Evolutionary conservation across 2,329 filamentous ascomycete species (phyloP).

Genomic region (Penicillium sumatraense): DNA sequence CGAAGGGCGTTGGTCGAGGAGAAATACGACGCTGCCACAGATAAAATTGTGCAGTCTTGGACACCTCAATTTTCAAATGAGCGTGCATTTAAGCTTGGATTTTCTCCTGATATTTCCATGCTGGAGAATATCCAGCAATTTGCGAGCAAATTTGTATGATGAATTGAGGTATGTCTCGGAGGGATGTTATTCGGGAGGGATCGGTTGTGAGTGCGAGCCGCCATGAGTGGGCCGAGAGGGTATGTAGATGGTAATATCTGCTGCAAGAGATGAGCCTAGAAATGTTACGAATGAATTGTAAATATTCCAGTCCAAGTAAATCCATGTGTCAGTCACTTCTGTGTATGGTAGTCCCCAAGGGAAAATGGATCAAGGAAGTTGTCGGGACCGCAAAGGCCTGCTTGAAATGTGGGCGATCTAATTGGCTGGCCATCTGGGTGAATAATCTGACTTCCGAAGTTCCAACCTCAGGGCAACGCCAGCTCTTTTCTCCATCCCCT

Average conservation of each 20-base stretch:
- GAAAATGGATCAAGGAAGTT: slow-evolving; percentile 32
- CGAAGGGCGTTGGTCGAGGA: slow-evolving; percentile 59
- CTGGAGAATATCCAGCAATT: slow-evolving; percentile 47
- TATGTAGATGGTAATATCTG: neutral
- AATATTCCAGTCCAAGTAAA: neutral
- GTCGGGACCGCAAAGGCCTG: slow-evolving; percentile 40
- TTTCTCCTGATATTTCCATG: slow-evolving; percentile 47
- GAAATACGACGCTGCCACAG: slow-evolving; percentile 58
- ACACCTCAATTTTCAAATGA: slow-evolving; percentile 60
- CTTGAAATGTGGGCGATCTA: slow-evolving; percentile 51
- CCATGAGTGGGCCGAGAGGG: neutral
- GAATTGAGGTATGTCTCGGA: slow-evolving; percentile 7
- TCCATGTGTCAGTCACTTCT: neutral
- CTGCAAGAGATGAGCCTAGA: neutral
- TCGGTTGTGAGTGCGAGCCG: slow-evolving; percentile 16
- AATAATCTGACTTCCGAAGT: slow-evolving; percentile 53
- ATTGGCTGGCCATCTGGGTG: slow-evolving; percentile 46
- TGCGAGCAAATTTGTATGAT: slow-evolving; percentile 37
- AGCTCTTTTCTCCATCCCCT: slow-evolving; percentile 54
- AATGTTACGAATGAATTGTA: neutral
- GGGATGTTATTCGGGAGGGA: slow-evolving; percentile 16
- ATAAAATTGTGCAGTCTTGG: slow-evolving; percentile 65
- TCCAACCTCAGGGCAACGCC: slow-evolving; percentile 44
- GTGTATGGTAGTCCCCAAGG: neutral
- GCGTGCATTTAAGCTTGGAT: slow-evolving; percentile 57